Base-by-base conservation (phyloP, 371 early-diverging fungal species). In the Haplosporangium sp. region DNA sequence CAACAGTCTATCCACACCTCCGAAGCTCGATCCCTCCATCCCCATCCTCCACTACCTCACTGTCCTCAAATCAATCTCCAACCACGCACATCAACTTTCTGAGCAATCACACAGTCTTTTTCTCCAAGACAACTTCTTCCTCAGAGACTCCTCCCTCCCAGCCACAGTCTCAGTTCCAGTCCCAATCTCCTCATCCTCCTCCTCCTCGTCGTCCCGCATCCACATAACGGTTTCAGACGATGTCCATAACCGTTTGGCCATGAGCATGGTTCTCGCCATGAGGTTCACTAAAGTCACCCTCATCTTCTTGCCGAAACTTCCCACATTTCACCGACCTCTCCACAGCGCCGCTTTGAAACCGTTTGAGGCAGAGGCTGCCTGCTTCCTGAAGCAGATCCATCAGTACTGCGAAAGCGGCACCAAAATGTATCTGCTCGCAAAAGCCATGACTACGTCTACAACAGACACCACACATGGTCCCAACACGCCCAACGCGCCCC, bases 181-280 rank as follows among this genome's bases (percentile, higher is more conserved):
- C 29, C 29, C 29, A 29, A 47, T 12, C 20, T 2, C 3, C 45
- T n/a, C 3, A 29, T 45, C 42, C 45, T 47, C 29, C 2, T 45
- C 42, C 45, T 47, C 29, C 2, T 29, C 29, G 29, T 29, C 29
- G 29, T 29, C 29, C 29, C 29, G 29, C 29, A 29, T 29, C 29
- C 29, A 4, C 29, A 4, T 29, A 29, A 29, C 29, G 29, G 29
- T 29, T 29, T 29, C 29, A 29, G 29, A 29, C 13, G 47, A 55
- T 18, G 42, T 45, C n/a, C 47, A 65, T 14, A 62, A 1, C 1
- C 47, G 52, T 21, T 47, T 75, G 45, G 55, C 54, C 10, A 48
- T 48, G 43, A 76, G 77, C 55, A 66, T 76, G 71, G 38, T 53
- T 43, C 54, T 76, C 0, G 57, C 67, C 9, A 46, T 60, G 16